A percentile compares a stretch with the other conserved stretches of the same genome.
Conservation (phyloP, 1,139 yeast genomes). For the Hanseniaspora sp. region DNA sequence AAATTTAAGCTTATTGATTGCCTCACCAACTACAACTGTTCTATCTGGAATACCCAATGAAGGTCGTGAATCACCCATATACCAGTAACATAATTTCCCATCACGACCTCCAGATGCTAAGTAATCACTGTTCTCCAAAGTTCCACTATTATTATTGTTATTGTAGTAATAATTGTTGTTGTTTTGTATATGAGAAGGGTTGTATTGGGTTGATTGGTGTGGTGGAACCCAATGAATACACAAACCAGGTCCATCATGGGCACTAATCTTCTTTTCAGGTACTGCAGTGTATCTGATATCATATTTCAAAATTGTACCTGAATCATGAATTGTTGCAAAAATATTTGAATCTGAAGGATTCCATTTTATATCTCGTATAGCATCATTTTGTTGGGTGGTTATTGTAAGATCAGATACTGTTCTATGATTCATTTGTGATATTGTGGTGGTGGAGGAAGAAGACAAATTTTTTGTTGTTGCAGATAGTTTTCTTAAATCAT, state of each 20-base stretch:
- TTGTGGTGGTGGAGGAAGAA: background rate
- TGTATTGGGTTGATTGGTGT: background rate
- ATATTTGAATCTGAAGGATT: slow-evolving; percentile 41
- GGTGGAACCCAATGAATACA: slow-evolving; percentile 77
- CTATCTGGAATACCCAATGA: slow-evolving; percentile 48
- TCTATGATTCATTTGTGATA: slow-evolving; percentile 28
- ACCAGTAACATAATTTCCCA: slow-evolving; percentile 33
- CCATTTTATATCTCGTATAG: slow-evolving; percentile 52
- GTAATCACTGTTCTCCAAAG: slow-evolving; percentile 41
- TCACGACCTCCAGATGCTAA: slow-evolving; percentile 91
- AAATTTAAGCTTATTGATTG: slow-evolving; percentile 45
- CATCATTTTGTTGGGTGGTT: slow-evolving; percentile 39
- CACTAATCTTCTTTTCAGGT: slow-evolving; percentile 66
- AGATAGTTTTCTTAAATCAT: slow-evolving; percentile 56
- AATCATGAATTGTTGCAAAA: slow-evolving; percentile 71
- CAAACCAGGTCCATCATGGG: slow-evolving; percentile 86
- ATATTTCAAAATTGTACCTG: slow-evolving; percentile 77
- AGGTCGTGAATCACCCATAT: slow-evolving; percentile 28
- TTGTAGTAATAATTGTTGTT: too few species aligned
- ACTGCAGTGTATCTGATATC: slow-evolving; percentile 54
- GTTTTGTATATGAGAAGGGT: too few species aligned
- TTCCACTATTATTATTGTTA: too few species aligned
- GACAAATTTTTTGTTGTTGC: slow-evolving; percentile 16
- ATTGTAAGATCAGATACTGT: slow-evolving; percentile 28
- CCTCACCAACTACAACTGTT: slow-evolving; percentile 62